Conservation (phyloP, 2,329 filamentous ascomycete genomes). For the Phyllosticta ampelicida region DNA sequence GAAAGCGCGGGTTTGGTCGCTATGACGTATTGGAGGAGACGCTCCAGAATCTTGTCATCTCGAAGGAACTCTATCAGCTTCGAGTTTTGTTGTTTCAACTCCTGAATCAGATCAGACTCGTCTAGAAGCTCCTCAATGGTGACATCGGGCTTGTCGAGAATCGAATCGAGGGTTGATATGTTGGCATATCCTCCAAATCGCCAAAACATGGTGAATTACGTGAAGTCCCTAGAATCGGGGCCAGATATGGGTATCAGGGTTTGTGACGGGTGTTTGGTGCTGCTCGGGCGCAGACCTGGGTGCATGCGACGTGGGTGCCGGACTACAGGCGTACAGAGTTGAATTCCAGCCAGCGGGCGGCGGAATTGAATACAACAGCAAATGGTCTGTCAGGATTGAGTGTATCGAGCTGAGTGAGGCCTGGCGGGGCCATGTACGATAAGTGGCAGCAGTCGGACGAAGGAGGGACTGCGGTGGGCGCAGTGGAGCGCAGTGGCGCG, state of each 20-base stretch:
- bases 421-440: constrained; percentile 1
- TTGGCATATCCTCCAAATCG: constrained; percentile 98
- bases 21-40: constrained; percentile 82
- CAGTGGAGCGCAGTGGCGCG: background rate
- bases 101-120: constrained; percentile 91
- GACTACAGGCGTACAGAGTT: background rate
- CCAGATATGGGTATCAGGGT: constrained; percentile 3
- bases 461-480: background rate
- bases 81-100: constrained; percentile 95
- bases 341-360: background rate
- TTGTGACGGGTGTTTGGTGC: background rate
- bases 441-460: background rate
- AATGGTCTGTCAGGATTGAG: background rate
- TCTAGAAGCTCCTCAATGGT: constrained; percentile 92
- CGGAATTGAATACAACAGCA: background rate
- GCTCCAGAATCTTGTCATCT: constrained; percentile 73
- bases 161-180: constrained; percentile 89
- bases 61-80: constrained; percentile 95
- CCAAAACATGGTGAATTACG: constrained; percentile 80
- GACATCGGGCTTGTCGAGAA: constrained; percentile 92
- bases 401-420: background rate
- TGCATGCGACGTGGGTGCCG: constrained; percentile 4
- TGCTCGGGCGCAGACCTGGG: background rate
- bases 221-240: constrained; percentile 1
- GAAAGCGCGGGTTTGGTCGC: constrained; percentile 52